Percentiles rank a stretch among this genome's conserved stretches.
Conservation (phyloP, 2,329 filamentous ascomycete genomes). For the Exophiala sp. region DNA sequence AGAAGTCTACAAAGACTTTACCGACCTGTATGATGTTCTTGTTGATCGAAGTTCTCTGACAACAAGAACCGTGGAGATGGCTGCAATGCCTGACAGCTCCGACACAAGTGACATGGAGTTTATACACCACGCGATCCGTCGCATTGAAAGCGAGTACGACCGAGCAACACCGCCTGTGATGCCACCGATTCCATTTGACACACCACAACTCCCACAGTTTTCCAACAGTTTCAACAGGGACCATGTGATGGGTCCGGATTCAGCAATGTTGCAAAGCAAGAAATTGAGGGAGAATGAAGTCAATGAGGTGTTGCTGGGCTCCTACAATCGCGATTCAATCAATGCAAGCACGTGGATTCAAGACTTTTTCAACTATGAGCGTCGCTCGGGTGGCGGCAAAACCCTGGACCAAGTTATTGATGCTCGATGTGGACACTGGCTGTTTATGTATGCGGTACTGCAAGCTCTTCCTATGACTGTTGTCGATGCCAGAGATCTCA, state of each 20-base stretch:
- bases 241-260: slow-evolving; percentile 65
- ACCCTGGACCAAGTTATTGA: slow-evolving; percentile 44
- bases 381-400: slow-evolving; percentile 42
- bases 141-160: slow-evolving; percentile 83
- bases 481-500: slow-evolving; percentile 47
- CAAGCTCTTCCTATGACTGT: slow-evolving; percentile 49
- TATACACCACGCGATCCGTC: slow-evolving; percentile 67
- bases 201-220: slow-evolving; percentile 72
- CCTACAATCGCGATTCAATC: slow-evolving; percentile 73
- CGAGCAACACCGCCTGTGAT: slow-evolving; percentile 82
- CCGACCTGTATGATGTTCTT: slow-evolving; percentile 80
- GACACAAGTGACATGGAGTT: slow-evolving; percentile 54
- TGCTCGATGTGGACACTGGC: slow-evolving; percentile 50
- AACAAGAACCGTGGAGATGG: slow-evolving; percentile 70
- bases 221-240: slow-evolving; percentile 55
- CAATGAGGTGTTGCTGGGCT: slow-evolving; percentile 69
- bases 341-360: slow-evolving; percentile 47
- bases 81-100: slow-evolving; percentile 54
- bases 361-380: slow-evolving; percentile 48
- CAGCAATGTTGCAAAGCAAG: slow-evolving; percentile 68
- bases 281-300: slow-evolving; percentile 77
- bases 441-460: slow-evolving; percentile 50
- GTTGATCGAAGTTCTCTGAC: slow-evolving; percentile 78
- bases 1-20: slow-evolving; percentile 81
- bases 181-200: slow-evolving; percentile 86